Evolutionary conservation across 305 asterid genomes (phyloP).

Genomic region (Stenogyne calaminthoides): DNA sequence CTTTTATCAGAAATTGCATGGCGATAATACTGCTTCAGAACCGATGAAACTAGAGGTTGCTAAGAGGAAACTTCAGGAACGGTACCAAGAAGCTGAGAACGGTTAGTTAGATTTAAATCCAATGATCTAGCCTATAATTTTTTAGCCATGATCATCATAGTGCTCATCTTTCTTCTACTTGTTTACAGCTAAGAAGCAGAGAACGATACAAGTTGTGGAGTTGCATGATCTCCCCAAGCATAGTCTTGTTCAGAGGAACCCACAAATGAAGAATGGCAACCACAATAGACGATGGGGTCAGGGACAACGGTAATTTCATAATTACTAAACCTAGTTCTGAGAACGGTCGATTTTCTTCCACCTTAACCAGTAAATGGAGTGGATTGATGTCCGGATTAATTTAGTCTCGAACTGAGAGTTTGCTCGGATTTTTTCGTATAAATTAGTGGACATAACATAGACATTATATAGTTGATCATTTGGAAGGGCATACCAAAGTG

Average conservation of each 20-base stretch:
- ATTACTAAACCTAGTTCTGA: conserved; percentile 23
- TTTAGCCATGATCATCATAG: background rate
- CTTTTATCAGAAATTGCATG: conserved; percentile 36
- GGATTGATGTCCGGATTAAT: conserved; percentile 22
- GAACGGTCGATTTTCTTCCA: conserved; percentile 20
- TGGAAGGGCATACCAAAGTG: background rate
- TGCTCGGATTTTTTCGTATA: background rate
- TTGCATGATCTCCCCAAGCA: conserved; percentile 77
- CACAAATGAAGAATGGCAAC: conserved; percentile 50
- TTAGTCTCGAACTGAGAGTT: conserved; percentile 28
- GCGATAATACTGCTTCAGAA: conserved; percentile 42
- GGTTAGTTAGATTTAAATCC: conserved; percentile 43
- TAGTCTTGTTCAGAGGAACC: conserved; percentile 48
- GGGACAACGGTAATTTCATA: conserved; percentile 52
- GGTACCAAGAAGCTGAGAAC: conserved; percentile 73
- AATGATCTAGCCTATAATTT: background rate
- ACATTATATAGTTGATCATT: conserved; percentile 22
- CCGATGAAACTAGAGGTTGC: conserved; percentile 57
- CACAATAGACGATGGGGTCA: conserved; percentile 51
- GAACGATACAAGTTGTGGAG: conserved; percentile 78
- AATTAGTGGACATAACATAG: conserved; percentile 18
- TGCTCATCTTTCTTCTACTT: background rate
- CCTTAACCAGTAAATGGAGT: conserved; percentile 28
- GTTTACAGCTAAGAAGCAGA: conserved; percentile 69
- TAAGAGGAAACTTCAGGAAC: conserved; percentile 88